Evolutionary conservation across 2,329 filamentous ascomycete species (phyloP), one percentile per base, ranked within the genome.

Genomic region (Alternaria conjuncta): DNA sequence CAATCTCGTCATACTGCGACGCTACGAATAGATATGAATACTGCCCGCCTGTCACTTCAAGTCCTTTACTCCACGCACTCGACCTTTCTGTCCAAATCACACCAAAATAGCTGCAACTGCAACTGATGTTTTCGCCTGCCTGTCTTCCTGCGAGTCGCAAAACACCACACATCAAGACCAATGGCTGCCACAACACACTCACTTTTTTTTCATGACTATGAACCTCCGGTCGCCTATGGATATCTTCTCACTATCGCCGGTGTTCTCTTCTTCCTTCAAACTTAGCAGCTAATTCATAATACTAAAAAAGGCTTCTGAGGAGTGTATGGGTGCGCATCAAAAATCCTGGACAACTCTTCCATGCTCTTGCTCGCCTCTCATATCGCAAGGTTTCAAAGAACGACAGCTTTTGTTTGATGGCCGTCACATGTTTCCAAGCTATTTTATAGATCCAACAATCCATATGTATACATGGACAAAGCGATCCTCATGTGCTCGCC

Each of bases 81-180:
- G 15, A 9, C 4, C 15, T 36, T 10, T 36, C 7, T 5, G 15
- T n/a, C 15, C 2, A 36, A 1, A 36, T 36, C 0, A 36, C 15
- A 0, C 7, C 8, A 36, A 36, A 36, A 36, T 0, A 0, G 32
- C 15, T n/a, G 30, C 30, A 1, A 1, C 6, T 3, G 7, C 1
- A 1, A 15, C 6, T 1, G 0, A 15, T 36, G 32, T n/a, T 15
- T 36, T 36, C 1, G 32, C 32, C 32, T 36, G 15, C 4, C 4
- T 36, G 32, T n/a, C 15, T n/a, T n/a, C 15, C 32, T 15, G 15
- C 8, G 32, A 10, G n/a, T 15, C 3, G 32, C 32, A 36, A 36
- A 36, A 0, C 15, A 36, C 32, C 32, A 36, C 32, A 36, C 32
- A n/a, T 36, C 32, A 36, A 36, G 4, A 36, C 4, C 7, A n/a